These are phyloP conservation scores for Globisporangium paddicum DNA, from an alignment of 352 stramenopile species.

Conservation along the genomic window DNA sequence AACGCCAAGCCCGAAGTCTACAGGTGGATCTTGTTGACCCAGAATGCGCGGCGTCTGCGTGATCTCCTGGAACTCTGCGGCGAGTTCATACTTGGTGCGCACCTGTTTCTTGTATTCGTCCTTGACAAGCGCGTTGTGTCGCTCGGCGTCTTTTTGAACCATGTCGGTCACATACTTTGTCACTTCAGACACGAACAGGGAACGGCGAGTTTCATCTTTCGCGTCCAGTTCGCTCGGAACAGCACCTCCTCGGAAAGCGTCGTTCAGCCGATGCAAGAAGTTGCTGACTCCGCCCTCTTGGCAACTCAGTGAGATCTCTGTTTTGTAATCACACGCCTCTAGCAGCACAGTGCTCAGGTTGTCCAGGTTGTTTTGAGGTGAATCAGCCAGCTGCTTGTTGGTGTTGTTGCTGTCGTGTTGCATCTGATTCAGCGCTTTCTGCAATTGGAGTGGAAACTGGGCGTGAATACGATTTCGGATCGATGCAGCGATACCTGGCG, in stretches of 20 bases:
- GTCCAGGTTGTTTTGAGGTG: not conserved
- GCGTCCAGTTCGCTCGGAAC: constrained; percentile 19
- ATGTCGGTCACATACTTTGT: constrained; percentile 31
- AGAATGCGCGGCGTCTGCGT: constrained; percentile 43
- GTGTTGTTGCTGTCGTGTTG: constrained; percentile 1
- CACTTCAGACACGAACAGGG: constrained; percentile 29
- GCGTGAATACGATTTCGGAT: constrained; percentile 49
- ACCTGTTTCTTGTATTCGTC: constrained; percentile 49
- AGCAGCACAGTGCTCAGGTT: constrained; percentile 37
- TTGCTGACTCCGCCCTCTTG: constrained; percentile 44
- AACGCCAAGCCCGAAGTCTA: constrained; percentile 40
- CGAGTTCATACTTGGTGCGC: constrained; percentile 52
- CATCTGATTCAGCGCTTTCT: constrained; percentile 24
- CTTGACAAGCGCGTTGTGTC: constrained; percentile 37
- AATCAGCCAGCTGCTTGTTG: not conserved
- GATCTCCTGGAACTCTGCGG: constrained; percentile 52
- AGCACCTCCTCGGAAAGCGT: constrained; percentile 57
- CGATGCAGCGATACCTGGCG: constrained; percentile 20
- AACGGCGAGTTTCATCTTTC: constrained; percentile 15
- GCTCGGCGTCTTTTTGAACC: constrained; percentile 31
- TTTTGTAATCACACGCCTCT: constrained; percentile 42
- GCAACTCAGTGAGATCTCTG: constrained; percentile 30
- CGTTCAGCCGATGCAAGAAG: constrained; percentile 54
- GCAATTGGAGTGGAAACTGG: constrained; percentile 30
- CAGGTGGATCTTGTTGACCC: constrained; percentile 13